Evolutionary conservation across 2,329 filamentous ascomycete genomes (phyloP).

Genomic region (Mycosphaerella arachidis): DNA sequence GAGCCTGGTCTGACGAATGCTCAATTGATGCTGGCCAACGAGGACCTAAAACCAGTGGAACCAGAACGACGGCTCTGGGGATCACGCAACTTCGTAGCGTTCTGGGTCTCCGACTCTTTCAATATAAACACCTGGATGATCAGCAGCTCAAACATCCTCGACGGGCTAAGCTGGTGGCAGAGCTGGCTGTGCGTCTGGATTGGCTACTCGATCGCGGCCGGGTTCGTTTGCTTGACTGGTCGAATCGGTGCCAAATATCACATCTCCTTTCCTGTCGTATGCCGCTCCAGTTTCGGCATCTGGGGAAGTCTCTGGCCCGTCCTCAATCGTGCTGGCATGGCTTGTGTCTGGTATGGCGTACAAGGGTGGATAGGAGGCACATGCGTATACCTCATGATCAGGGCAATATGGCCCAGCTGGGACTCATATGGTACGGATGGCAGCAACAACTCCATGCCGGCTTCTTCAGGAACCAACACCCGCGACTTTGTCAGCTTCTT

Average conservation of each 20-base stretch:
- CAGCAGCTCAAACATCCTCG: conserved; percentile 76
- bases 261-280: conserved; percentile 80
- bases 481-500: conserved; percentile 77
- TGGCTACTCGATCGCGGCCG: conserved; percentile 70
- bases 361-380: conserved; percentile 76
- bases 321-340: conserved; percentile 82
- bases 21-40: conserved; percentile 82
- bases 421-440: conserved; percentile 35
- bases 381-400: conserved; percentile 86
- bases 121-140: conserved; percentile 76
- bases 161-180: conserved; percentile 53
- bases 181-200: conserved; percentile 48
- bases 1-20: conserved; percentile 73
- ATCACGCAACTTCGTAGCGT: conserved; percentile 77
- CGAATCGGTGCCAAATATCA: conserved; percentile 84
- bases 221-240: conserved; percentile 72
- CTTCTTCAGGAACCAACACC: conserved; percentile 65
- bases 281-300: conserved; percentile 75
- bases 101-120: conserved; percentile 81
- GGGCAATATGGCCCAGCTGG: conserved; percentile 66
- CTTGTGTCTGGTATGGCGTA: conserved; percentile 83
- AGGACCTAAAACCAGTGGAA: conserved; percentile 60
- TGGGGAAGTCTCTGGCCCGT: conserved; percentile 88
- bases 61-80: conserved; percentile 76
- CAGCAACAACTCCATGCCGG: conserved; percentile 64